phyloP scores from a whole-genome alignment of 305 asterid genomes.

The Lippia alba region DNA sequence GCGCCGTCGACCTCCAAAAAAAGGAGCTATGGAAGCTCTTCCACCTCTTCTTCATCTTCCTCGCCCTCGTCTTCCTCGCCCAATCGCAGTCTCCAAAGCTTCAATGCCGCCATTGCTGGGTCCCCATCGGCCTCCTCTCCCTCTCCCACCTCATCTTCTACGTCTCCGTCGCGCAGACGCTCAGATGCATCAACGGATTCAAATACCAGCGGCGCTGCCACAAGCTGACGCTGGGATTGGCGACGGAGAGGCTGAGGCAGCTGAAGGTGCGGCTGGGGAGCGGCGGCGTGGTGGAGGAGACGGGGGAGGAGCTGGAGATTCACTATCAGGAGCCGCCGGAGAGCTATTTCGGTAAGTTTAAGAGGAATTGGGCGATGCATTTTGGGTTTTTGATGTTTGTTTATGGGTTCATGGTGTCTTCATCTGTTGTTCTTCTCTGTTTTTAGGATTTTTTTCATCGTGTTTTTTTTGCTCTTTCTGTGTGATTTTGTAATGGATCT shows the following conservation, averaged over 20 bases:
- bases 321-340: slow-evolving; percentile 94
- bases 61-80: slow-evolving; percentile 59
- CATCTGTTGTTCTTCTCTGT: slow-evolving; percentile 86
- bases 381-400: slow-evolving; percentile 80
- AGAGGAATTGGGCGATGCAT: slow-evolving; percentile 91
- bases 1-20: slow-evolving; percentile 79
- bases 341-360: slow-evolving; percentile 85
- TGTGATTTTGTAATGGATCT: slow-evolving; percentile 9
- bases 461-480: not conserved
- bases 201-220: slow-evolving; percentile 95
- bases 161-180: slow-evolving; percentile 83
- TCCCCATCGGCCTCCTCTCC: slow-evolving; percentile 87
- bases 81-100: slow-evolving; percentile 57
- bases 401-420: slow-evolving; percentile 83
- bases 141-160: slow-evolving; percentile 81
- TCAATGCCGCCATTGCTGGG: slow-evolving; percentile 91
- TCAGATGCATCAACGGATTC: slow-evolving; percentile 91
- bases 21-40: slow-evolving; percentile 86
- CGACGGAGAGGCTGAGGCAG: slow-evolving; percentile 81
- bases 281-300: slow-evolving; percentile 45
- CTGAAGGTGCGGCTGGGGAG: slow-evolving; percentile 53
- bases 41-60: slow-evolving; percentile 81
- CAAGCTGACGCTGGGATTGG: slow-evolving; percentile 82
- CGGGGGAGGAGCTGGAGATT: slow-evolving; percentile 66
- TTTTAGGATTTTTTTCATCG: slow-evolving; percentile 38